Conservation (phyloP, 805 yeast genomes). For the Helenozyma rhizophorensis region DNA sequence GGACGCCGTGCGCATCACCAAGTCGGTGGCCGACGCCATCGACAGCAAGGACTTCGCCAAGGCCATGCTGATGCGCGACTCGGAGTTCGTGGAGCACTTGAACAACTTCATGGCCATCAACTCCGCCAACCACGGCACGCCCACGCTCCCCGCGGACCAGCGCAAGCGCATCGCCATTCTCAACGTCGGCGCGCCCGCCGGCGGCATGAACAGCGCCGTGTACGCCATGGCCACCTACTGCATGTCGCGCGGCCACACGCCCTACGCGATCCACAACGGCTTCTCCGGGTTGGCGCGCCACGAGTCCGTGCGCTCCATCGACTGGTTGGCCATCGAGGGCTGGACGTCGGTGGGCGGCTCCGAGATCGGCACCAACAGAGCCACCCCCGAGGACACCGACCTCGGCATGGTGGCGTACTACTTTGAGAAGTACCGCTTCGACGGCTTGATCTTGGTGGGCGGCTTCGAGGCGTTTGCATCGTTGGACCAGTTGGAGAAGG, state of each 20-base stretch:
- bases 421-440: slow-evolving; percentile 61
- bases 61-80: slow-evolving; percentile 69
- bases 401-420: slow-evolving; percentile 69
- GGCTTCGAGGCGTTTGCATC: slow-evolving; percentile 81
- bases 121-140: slow-evolving; percentile 33
- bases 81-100: slow-evolving; percentile 63
- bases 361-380: slow-evolving; percentile 93
- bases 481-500: slow-evolving; percentile 58
- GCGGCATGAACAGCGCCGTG: slow-evolving; percentile 90
- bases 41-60: slow-evolving; percentile 59
- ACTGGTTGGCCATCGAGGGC: slow-evolving; percentile 82
- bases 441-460: slow-evolving; percentile 72
- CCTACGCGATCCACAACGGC: slow-evolving; percentile 90
- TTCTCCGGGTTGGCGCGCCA: slow-evolving; percentile 89
- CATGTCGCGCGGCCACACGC: slow-evolving; percentile 82
- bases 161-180: slow-evolving; percentile 77
- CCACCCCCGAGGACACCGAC: slow-evolving; percentile 65
- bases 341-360: slow-evolving; percentile 94
- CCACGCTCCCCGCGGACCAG: slow-evolving; percentile 47
- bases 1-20: slow-evolving; percentile 69
- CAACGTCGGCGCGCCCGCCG: slow-evolving; percentile 96
- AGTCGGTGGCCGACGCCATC: slow-evolving; percentile 69
- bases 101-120: slow-evolving; percentile 55
- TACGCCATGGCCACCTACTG: slow-evolving; percentile 89
- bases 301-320: slow-evolving; percentile 69